Conservation (phyloP, 129 eudicot species). For the Oenanthe sinensis region DNA sequence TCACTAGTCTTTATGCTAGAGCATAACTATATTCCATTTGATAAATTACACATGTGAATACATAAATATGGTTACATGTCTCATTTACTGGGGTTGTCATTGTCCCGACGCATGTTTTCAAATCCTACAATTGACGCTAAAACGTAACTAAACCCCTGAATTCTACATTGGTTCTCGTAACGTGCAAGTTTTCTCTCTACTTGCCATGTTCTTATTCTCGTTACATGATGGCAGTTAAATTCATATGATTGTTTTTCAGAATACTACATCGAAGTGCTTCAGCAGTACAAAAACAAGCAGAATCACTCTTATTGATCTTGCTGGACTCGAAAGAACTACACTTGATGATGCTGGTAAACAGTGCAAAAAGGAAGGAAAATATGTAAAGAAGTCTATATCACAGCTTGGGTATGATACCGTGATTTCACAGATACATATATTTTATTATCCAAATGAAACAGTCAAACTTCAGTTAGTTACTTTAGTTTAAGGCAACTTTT, state of each 20-base stretch:
- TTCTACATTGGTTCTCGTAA: neutral
- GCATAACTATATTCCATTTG: neutral
- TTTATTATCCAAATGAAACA: neutral
- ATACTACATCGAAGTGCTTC: constrained; percentile 57
- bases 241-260: constrained; percentile 30
- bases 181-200: neutral
- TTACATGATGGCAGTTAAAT: neutral
- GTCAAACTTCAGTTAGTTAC: neutral
- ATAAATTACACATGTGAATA: neutral
- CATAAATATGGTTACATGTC: neutral
- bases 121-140: neutral
- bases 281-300: constrained; percentile 86
- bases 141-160: neutral
- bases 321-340: constrained; percentile 61
- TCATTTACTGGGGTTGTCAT: neutral
- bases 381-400: constrained; percentile 68
- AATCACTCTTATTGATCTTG: constrained; percentile 81
- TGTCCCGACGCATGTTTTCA: neutral
- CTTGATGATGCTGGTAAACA: constrained; percentile 55
- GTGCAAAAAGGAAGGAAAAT: constrained; percentile 59
- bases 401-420: constrained; percentile 69
- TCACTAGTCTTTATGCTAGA: neutral
- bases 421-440: neutral
- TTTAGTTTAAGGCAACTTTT: neutral
- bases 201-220: neutral